Base-by-base conservation (phyloP, 805 yeast genomes). In the Torulaspora maleeae region DNA sequence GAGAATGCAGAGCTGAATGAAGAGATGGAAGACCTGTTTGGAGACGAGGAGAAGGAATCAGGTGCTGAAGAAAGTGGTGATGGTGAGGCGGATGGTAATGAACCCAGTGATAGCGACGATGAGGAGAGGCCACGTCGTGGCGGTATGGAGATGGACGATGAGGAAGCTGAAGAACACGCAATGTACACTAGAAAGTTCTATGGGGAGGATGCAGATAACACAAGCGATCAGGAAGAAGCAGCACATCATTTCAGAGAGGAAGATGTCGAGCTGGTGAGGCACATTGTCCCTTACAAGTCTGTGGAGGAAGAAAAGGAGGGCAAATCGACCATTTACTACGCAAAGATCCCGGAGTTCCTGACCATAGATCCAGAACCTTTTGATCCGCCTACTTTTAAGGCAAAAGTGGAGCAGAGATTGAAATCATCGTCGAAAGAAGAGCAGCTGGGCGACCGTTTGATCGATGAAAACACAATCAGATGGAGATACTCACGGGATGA, bases 401-500 rank as follows among this genome's bases (percentile, higher is more conserved):
- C 77, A 48, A 71, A 67, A 58, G 70, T 60, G 54, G 70, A 61
- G 59, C 49, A 67, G 60, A 52, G 77, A 67, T 52, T 71, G 19
- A 53, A 55, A 22, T 44, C 45, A 4, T 34, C 54, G 5, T 68
- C 72, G 11, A 71, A 72, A 38, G 77, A 74, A 32, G 76, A 74
- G 33, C 74, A 76, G 49, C 69, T 80, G n/a, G 77, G 82, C 29
- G 85, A 82, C 50, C 78, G 79, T 58, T 68, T 83, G 27, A 73
- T 78, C 45, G 87, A 83, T 51, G 89, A 86, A 58, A 91, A 89
- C 64, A 88, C 96, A 0, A 73, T 93, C 27, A 78, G 99, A 60
- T 93, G 99, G 99, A 79, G 95, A 67, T 91, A 90, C 64, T 83
- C 88, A 12, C 78, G 83, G 47, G 82, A 80, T 49, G 78, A 77